Percentiles rank a stretch among this genome's conserved stretches.
Conservation (phyloP, 495 filamentous ascomycete species). For the Penicillium dipodomyicola region DNA sequence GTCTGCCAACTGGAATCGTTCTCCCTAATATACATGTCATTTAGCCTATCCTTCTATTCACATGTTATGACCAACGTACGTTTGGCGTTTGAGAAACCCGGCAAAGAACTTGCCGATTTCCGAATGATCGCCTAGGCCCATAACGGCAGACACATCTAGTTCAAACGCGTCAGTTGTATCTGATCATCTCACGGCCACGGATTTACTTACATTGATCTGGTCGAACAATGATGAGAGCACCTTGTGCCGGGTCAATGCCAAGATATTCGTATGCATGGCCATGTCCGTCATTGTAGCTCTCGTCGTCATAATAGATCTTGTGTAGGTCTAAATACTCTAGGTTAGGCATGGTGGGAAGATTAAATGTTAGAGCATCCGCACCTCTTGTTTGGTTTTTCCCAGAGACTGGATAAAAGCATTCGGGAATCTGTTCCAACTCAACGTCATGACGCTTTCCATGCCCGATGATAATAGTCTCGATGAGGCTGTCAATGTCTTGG, state of each 20-base stretch:
- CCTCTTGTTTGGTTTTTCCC: conserved; percentile 60
- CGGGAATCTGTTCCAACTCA: conserved; percentile 59
- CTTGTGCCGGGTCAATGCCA: conserved; percentile 52
- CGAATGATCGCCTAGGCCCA: conserved; percentile 33
- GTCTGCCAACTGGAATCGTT: not conserved
- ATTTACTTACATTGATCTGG: conserved; percentile 64
- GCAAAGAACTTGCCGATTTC: conserved; percentile 43
- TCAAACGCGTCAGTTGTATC: not conserved
- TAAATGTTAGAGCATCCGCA: conserved; percentile 22
- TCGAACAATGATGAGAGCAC: conserved; percentile 59
- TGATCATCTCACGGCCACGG: not conserved
- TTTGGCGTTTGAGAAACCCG: conserved; percentile 33
- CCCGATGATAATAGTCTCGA: conserved; percentile 59
- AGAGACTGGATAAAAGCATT: conserved; percentile 56
- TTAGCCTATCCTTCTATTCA: not conserved
- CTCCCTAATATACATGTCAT: not conserved
- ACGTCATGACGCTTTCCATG: conserved; percentile 50
- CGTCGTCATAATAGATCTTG: conserved; percentile 66
- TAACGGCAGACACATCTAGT: conserved; percentile 40
- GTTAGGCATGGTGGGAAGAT: not conserved
- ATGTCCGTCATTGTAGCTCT: conserved; percentile 63
- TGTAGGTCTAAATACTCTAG: conserved; percentile 46
- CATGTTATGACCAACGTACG: conserved; percentile 14
- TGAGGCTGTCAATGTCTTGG: conserved; percentile 54
- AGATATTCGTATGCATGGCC: conserved; percentile 63